Evolutionary conservation across 2,329 filamentous ascomycete genomes (phyloP).

Genomic region (Pseudopyricularia javanii): DNA sequence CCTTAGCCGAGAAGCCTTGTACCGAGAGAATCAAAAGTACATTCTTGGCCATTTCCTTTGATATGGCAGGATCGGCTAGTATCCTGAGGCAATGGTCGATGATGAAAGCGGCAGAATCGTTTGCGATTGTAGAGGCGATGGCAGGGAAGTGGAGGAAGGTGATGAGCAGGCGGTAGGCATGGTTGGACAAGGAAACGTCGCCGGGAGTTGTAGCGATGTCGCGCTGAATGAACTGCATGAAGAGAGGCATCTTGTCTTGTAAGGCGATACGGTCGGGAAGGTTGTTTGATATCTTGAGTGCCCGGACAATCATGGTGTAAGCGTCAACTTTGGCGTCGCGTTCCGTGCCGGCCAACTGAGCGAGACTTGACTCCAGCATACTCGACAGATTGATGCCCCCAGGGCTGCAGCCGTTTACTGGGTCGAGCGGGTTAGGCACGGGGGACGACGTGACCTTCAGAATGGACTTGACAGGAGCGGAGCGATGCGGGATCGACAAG

Average conservation of each 20-base stretch:
- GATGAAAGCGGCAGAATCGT: conserved; percentile 69
- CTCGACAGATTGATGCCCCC: conserved; percentile 47
- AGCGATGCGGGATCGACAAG: conserved; percentile 16
- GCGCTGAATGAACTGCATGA: conserved; percentile 73
- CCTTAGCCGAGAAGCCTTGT: conserved; percentile 64
- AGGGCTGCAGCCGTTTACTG: conserved; percentile 30
- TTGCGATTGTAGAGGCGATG: conserved; percentile 57
- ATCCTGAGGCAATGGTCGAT: conserved; percentile 68
- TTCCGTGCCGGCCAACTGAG: conserved; percentile 66
- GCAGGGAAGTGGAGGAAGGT: conserved; percentile 64
- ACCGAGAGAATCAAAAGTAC: conserved; percentile 70
- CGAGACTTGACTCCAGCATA: conserved; percentile 76
- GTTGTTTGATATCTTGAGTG: conserved; percentile 70
- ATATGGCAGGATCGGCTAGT: conserved; percentile 53
- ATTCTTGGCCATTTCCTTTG: conserved; percentile 69
- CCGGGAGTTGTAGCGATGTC: conserved; percentile 55
- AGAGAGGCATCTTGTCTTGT: conserved; percentile 60
- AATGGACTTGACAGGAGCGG: conserved; percentile 52
- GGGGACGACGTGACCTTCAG: conserved; percentile 52
- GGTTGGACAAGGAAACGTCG: conserved; percentile 61
- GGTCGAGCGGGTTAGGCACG: conserved; percentile 31
- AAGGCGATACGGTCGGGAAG: conserved; percentile 64
- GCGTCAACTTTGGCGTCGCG: conserved; percentile 68
- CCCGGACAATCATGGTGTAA: conserved; percentile 67
- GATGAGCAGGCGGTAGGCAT: conserved; percentile 66